phyloP scores from a whole-genome alignment of 192 early-diverging fungal genomes.

The Funneliformis geosporum region DNA sequence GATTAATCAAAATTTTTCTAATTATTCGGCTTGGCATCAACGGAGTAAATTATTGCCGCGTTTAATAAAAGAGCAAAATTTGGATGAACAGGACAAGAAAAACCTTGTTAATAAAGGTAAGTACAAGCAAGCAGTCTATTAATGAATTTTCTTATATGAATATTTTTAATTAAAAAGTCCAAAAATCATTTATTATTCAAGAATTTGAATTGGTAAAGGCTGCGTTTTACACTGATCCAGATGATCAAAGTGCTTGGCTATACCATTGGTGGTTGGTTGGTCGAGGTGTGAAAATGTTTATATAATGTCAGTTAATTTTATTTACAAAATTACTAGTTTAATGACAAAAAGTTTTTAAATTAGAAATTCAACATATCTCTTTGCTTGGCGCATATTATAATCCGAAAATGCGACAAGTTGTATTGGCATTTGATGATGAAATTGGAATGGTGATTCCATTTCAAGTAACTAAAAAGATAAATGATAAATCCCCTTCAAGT shows the following conservation, averaged over 20 bases:
- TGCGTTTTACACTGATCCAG: conserved; percentile 95
- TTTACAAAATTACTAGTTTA: too few relatives aligned
- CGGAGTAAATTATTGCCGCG: conserved; percentile 78
- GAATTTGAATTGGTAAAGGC: conserved; percentile 86
- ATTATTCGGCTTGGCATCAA: conserved; percentile 99
- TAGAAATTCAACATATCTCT: conserved; percentile 21
- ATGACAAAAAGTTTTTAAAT: conserved; percentile 10
- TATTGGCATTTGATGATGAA: conserved; percentile 24
- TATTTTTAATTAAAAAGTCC: background rate
- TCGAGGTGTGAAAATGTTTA: conserved; percentile 38
- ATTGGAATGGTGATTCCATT: conserved; percentile 21
- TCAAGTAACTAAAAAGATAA: background rate
- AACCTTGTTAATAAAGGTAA: conserved; percentile 30
- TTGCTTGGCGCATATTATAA: conserved; percentile 18
- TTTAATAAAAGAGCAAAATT: conserved; percentile 45
- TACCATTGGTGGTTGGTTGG: conserved; percentile 95
- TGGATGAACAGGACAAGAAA: conserved; percentile 44
- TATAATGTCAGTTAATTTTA: too few relatives aligned
- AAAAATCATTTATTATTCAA: conserved; percentile 35
- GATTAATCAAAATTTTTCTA: conserved; percentile 91
- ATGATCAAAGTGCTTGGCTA: conserved; percentile 96
- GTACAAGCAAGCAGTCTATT: background rate
- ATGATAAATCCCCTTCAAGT: background rate
- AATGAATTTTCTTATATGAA: background rate
- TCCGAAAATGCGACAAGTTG: background rate